Base-by-base conservation (phyloP, 768 basidiomycete genomes). In the Fomitopsis pulvina region DNA sequence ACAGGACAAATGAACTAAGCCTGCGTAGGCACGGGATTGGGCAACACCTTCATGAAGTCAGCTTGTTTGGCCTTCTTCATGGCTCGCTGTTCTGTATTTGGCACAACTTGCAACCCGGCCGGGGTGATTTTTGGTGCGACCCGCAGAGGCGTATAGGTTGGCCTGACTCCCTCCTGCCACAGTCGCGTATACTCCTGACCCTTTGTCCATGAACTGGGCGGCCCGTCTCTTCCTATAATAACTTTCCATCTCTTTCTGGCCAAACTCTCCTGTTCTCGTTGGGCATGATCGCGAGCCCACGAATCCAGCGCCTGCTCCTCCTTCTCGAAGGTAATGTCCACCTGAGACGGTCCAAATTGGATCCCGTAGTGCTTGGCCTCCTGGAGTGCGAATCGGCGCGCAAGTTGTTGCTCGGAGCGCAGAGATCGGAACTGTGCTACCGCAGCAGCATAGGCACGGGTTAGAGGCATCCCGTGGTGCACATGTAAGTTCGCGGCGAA, bases 371-470 rank as follows among this genome's bases (percentile, higher is more conserved):
- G 66, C 57, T 85, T 75, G 12, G 93, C 92, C 68, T 98, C 92
- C 59, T 83, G 70, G 16, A 75, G 78, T 18, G 95, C 94, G 46
- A 90, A 80, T 2, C 75, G 71, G 32, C 80, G 82, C 2, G 89
- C 77, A 43, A 92, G 76, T 58, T 92, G 80, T 59, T 87, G 84
- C 66, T 90, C 86, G 29, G 92, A 83, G 32, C 93, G 84, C 34
- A 99, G 76, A 14, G 90, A 73, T 41, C 90, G 87, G 69, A 93
- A 99, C 66, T 98, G 91, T 4, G 81, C 75, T 9, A 93, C 75
- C 25, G 91, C 85, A 10, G 73, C 69, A 2, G 77, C 74, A 65
- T 99, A 99, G 11, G 96, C 95, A 41, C 82, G 68, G 3, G 87
- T 81, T 25, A 96, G 71, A 0, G 89, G 73, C 27, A 81, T 48